Conservation (phyloP, 345 rosid species). For the Excoecaria cochinchinensis region DNA sequence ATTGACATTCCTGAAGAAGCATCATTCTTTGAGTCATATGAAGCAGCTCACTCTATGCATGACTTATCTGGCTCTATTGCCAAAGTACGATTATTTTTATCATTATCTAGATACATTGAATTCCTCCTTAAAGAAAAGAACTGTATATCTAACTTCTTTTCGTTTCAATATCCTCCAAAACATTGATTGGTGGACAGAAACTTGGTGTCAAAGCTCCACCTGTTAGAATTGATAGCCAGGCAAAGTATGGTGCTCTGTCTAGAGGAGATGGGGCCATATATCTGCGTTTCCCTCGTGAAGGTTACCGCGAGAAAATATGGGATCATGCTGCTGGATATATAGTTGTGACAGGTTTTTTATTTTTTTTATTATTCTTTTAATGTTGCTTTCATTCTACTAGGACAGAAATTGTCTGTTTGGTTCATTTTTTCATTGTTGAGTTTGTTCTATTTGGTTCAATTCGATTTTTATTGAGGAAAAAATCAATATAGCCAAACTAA, state of each 20-base stretch:
- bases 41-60: constrained; percentile 77
- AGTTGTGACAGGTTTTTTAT: constrained; percentile 67
- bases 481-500: too few relatives aligned
- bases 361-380: too few relatives aligned
- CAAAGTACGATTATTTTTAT: constrained; percentile 32
- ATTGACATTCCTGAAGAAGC: constrained; percentile 83
- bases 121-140: neutral
- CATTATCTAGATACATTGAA: too few relatives aligned
- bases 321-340: constrained; percentile 97
- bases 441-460: too few relatives aligned
- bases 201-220: constrained; percentile 94
- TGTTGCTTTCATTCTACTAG: too few relatives aligned
- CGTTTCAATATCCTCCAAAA: neutral
- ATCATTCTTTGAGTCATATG: constrained; percentile 87
- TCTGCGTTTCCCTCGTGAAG: constrained; percentile 75
- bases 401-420: too few relatives aligned
- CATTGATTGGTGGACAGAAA: constrained; percentile 48
- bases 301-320: constrained; percentile 96
- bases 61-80: constrained; percentile 77
- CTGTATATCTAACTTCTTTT: neutral
- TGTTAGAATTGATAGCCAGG: constrained; percentile 93
- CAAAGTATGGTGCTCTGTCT: constrained; percentile 83
- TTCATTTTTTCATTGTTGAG: too few relatives aligned
- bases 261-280: constrained; percentile 97
- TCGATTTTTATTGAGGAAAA: too few relatives aligned